A percentile compares a stretch with the other conserved stretches of the same genome.
Evolutionary conservation across 768 basidiomycete genomes (phyloP).

Genomic region (Xerocomellus amylosporus): DNA sequence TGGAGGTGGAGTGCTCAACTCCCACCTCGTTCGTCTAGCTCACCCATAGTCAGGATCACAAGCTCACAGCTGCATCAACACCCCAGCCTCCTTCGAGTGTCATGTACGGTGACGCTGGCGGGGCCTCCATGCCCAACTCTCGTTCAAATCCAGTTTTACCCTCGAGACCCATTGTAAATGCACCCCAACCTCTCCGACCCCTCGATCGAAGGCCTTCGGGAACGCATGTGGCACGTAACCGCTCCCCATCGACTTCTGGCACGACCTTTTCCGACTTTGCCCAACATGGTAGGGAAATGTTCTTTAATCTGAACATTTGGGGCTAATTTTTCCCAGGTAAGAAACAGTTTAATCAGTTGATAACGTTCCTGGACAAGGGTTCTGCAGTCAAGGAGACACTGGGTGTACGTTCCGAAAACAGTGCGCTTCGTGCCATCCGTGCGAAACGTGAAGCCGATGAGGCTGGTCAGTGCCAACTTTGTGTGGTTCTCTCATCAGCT

Average conservation of each 20-base stretch:
- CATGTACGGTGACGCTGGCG: conserved; percentile 32
- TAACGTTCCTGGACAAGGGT: conserved; percentile 80
- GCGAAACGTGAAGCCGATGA: conserved; percentile 90
- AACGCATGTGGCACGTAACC: conserved; percentile 51
- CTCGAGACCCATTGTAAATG: conserved; percentile 54
- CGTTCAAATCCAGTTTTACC: conserved; percentile 47
- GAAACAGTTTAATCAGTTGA: conserved; percentile 81
- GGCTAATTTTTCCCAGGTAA: conserved; percentile 51
- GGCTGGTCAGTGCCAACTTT: conserved; percentile 55
- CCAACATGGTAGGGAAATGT: conserved; percentile 54
- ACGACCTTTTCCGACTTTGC: conserved; percentile 86
- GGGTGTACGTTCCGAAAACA: conserved; percentile 56
- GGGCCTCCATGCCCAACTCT: conserved; percentile 33
- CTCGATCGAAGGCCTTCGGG: conserved; percentile 73
- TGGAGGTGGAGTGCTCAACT: conserved; percentile 56
- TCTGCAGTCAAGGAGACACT: conserved; percentile 58
- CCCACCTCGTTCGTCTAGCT: conserved; percentile 5
- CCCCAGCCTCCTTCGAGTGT: conserved; percentile 30
- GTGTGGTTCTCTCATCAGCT: not conserved
- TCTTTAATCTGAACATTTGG: not conserved
- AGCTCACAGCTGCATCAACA: conserved; percentile 39
- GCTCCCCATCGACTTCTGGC: conserved; percentile 79
- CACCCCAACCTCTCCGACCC: conserved; percentile 73
- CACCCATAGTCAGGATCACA: conserved; percentile 56
- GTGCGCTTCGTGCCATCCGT: conserved; percentile 70